Percentiles rank a stretch among this genome's conserved stretches.
phyloP scores from a whole-genome alignment of 2,329 filamentous ascomycete genomes.

The Metarhizium sp. region DNA sequence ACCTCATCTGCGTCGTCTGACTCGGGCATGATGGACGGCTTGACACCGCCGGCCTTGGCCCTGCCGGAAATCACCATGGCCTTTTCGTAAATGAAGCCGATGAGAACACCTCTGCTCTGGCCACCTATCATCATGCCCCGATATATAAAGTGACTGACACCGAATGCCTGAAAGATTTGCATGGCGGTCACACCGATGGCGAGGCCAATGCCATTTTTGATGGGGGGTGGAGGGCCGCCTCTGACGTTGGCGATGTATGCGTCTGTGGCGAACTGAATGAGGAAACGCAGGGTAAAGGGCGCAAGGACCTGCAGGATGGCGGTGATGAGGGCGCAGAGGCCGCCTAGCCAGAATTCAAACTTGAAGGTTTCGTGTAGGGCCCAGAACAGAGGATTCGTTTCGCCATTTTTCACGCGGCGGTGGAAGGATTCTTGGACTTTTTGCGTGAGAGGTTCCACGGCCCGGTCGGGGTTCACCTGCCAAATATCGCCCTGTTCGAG shows the following conservation, averaged over 20 bases:
- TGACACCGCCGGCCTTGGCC: slow-evolving; percentile 70
- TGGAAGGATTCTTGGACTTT: slow-evolving; percentile 62
- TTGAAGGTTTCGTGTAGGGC: slow-evolving; percentile 82
- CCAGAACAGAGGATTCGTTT: slow-evolving; percentile 65
- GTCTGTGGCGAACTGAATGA: slow-evolving; percentile 76
- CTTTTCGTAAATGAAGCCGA: slow-evolving; percentile 85
- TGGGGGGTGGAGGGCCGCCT: slow-evolving; percentile 47
- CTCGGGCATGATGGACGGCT: slow-evolving; percentile 19
- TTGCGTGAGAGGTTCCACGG: slow-evolving; percentile 58
- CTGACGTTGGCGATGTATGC: slow-evolving; percentile 58
- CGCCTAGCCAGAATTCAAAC: slow-evolving; percentile 76
- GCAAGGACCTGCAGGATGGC: slow-evolving; percentile 70
- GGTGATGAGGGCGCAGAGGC: slow-evolving; percentile 64
- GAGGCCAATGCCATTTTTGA: slow-evolving; percentile 70
- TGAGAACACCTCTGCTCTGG: slow-evolving; percentile 70
- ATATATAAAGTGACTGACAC: slow-evolving; percentile 87
- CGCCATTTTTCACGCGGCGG: slow-evolving; percentile 54
- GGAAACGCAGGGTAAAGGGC: slow-evolving; percentile 75
- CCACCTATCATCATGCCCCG: slow-evolving; percentile 87
- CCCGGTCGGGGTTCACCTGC: slow-evolving; percentile 73
- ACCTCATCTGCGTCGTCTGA: slow-evolving; percentile 38
- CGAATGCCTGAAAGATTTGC: slow-evolving; percentile 74
- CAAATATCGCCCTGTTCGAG: slow-evolving; percentile 83
- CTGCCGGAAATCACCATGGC: slow-evolving; percentile 80
- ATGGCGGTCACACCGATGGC: slow-evolving; percentile 77